Evolutionary conservation across 2,329 filamentous ascomycete species (phyloP), one percentile per base, ranked within the genome.

Genomic region (Trichoderma sp.): DNA sequence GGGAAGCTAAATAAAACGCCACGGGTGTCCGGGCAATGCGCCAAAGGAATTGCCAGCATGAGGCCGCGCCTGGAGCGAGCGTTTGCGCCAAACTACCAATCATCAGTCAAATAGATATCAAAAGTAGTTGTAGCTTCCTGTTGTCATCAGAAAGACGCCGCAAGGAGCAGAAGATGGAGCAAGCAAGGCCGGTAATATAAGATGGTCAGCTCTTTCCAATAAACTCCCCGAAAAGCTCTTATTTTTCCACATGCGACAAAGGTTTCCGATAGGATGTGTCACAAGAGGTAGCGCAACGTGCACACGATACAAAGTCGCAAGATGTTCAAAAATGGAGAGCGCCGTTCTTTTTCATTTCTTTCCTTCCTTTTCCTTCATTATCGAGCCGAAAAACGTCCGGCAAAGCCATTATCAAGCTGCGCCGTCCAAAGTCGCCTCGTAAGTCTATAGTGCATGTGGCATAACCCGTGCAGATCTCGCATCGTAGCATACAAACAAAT

Each of bases 401-500:
- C 34, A 63, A 49, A 24, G 58, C 43, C 18, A 26, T 14, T 26
- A n/a, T 34, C 28, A 54, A 51, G 52, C 52, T 7, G 54, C 60
- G 52, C 54, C 52, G 49, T 52, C 37, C 26, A 11, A 51, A 66
- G 63, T 66, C 39, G 63, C 54, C 63, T 24, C 54, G 39, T 43
- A 56, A 58, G 54, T 59, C 63, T 66, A 66, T 49, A 59, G 37
- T 32, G 63, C 34, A 54, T 61, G 32, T 51, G 46, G 49, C 60
- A 66, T 32, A 56, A 43, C 18, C 39, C 28, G 66, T 39, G 49
- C 54, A 58, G 30, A 59, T 65, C 52, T 64, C 67, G 51, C 58
- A 63, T 68, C 72, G 71, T 76, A 75, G 73, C 73, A 74, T 76
- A 77, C 75, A 77, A 70, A 63, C 60, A 63, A 63, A 43, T 68